Evolutionary conservation across 2,329 filamentous ascomycete species (phyloP).

Genomic region (Colletotrichum nymphaeae): DNA sequence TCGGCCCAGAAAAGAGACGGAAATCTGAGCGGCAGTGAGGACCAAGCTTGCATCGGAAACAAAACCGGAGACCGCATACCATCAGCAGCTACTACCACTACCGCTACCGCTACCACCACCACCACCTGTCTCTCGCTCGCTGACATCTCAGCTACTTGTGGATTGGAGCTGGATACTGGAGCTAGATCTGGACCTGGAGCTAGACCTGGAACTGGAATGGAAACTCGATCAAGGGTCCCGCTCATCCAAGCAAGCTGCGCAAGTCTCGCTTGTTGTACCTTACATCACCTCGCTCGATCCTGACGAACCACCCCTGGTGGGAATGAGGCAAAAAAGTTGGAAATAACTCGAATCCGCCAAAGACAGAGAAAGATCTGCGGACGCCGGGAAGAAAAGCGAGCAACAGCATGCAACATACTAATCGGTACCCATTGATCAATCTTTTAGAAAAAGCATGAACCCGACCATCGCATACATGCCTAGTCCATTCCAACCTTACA

Average conservation of each 20-base stretch:
- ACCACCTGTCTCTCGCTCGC: not conserved
- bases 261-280: not conserved
- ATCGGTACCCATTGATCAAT: not conserved
- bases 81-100: not conserved
- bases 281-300: conserved; percentile 11
- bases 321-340: conserved; percentile 12
- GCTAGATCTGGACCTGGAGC: not conserved
- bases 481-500: conserved; percentile 42
- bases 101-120: not conserved
- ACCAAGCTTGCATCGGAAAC: conserved; percentile 23
- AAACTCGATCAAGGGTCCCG: conserved; percentile 6
- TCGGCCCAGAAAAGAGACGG: not conserved
- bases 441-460: conserved; percentile 27
- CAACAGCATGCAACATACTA: not conserved
- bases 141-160: not conserved
- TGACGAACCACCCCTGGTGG: conserved; percentile 9
- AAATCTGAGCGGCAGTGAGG: not conserved
- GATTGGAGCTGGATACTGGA: not conserved
- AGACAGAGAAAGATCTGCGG: conserved; percentile 15
- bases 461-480: not conserved
- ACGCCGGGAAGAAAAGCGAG: conserved; percentile 1
- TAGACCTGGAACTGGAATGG: conserved; percentile 4
- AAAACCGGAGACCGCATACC: conserved; percentile 18
- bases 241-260: not conserved
- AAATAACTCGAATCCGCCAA: conserved; percentile 9